phyloP scores from a whole-genome alignment of 371 early-diverging fungal species.

The Circinella minor region DNA sequence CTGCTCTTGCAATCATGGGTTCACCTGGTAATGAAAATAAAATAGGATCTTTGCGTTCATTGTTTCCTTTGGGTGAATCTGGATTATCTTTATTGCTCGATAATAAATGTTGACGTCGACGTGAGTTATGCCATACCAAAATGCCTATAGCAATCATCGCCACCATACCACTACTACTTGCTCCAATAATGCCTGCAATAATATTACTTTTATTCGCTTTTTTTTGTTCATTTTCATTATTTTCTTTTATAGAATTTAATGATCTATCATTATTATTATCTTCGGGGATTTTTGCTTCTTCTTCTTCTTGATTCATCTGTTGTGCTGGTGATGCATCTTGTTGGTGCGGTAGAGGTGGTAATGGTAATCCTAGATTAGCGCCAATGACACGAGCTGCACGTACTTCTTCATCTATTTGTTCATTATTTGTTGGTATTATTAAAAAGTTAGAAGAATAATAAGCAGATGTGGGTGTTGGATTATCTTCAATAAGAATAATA shows the following conservation, averaged over 20 bases:
- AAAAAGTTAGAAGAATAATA: neutral
- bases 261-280: neutral
- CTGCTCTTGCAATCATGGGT: neutral
- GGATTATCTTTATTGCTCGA: neutral
- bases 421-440: neutral
- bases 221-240: neutral
- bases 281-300: constrained; percentile 1
- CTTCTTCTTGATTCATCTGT: neutral
- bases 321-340: neutral
- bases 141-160: neutral
- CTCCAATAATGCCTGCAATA: neutral
- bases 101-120: neutral
- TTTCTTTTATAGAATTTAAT: neutral
- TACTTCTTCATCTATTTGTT: constrained; percentile 1
- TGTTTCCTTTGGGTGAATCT: neutral
- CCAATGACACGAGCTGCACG: constrained; percentile 2
- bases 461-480: neutral
- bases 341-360: neutral
- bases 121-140: neutral
- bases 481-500: neutral
- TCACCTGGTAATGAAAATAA: neutral
- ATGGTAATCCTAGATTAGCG: neutral
- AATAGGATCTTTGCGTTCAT: constrained; percentile 2
- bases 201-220: neutral
- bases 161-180: neutral